Evolutionary conservation across 257 asterid species (phyloP).

Genomic region (Gentiana macrophylla): DNA sequence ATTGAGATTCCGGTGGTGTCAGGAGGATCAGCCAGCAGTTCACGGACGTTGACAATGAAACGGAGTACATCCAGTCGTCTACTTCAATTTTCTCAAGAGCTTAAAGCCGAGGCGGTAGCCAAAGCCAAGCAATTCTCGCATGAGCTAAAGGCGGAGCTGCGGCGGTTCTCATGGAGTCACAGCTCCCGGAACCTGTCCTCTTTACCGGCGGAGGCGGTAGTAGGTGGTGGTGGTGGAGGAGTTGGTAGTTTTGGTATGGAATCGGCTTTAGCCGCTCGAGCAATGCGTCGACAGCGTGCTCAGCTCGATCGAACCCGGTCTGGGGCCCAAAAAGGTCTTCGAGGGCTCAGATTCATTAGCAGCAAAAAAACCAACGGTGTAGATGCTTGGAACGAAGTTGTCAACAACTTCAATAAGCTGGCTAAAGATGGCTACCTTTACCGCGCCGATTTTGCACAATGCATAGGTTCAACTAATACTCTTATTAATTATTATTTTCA

Average conservation of each 20-base stretch:
- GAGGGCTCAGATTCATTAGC: conserved; percentile 77
- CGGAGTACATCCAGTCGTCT: conserved; percentile 67
- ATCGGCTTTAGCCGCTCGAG: conserved; percentile 82
- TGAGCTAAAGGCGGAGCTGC: conserved; percentile 48
- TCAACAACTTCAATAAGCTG: conserved; percentile 49
- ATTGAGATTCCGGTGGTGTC: conserved; percentile 23
- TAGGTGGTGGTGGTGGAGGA: conserved; percentile 10
- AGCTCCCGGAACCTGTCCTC: conserved; percentile 48
- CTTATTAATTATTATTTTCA: too few relatives aligned
- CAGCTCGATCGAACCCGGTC: conserved; percentile 97
- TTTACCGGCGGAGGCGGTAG: conserved; percentile 19
- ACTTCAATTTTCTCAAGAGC: conserved; percentile 70
- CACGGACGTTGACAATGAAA: conserved; percentile 63
- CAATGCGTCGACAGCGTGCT: conserved; percentile 91
- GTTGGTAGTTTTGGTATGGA: conserved; percentile 38
- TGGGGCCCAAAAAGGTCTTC: conserved; percentile 77
- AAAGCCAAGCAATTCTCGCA: conserved; percentile 82
- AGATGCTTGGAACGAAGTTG: conserved; percentile 78
- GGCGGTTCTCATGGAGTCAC: conserved; percentile 72
- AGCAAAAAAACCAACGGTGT: conserved; percentile 47
- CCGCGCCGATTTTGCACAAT: conserved; percentile 82
- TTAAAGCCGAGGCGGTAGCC: conserved; percentile 77
- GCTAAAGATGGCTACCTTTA: conserved; percentile 66
- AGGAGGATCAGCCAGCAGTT: conserved; percentile 33
- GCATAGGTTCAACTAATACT: conserved; percentile 52